phyloP scores from a whole-genome alignment of 108 stramenopile species.

The Nitzschia sp. region DNA sequence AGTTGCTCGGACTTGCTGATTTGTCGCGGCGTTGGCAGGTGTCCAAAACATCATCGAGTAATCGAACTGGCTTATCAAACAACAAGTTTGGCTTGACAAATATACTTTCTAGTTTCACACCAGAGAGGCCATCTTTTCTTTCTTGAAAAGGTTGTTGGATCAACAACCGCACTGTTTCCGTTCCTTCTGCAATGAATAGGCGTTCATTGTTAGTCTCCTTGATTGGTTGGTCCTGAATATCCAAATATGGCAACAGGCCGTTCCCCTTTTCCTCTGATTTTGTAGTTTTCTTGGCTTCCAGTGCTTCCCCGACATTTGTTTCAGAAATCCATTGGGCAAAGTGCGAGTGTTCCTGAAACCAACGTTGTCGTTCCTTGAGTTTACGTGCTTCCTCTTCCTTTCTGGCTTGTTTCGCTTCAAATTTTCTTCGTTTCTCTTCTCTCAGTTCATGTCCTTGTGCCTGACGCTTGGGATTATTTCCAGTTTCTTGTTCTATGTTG shows the following conservation, averaged over 20 bases:
- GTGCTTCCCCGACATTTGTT: conserved; percentile 5
- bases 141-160: conserved; percentile 48
- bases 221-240: conserved; percentile 27
- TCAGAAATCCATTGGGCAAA: conserved; percentile 24
- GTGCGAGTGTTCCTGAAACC: conserved; percentile 27
- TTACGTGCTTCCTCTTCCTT: conserved; percentile 4
- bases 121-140: conserved; percentile 5
- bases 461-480: not conserved
- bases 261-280: not conserved
- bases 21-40: not conserved
- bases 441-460: conserved; percentile 17
- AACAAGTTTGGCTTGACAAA: conserved; percentile 63
- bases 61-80: conserved; percentile 40
- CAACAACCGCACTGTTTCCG: conserved; percentile 68
- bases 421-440: conserved; percentile 35
- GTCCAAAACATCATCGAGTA: conserved; percentile 23
- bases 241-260: conserved; percentile 26
- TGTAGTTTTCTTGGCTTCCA: not conserved
- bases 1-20: not conserved
- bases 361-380: conserved; percentile 8
- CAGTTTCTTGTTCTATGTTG: not conserved
- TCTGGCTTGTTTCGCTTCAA: conserved; percentile 35
- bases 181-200: conserved; percentile 73
- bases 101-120: conserved; percentile 51
- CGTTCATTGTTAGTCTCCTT: conserved; percentile 19